A percentile compares a stretch with the other conserved stretches of the same genome.
Evolutionary conservation across 2,329 filamentous ascomycete species (phyloP).

Genomic region (Alternaria burnsii): DNA sequence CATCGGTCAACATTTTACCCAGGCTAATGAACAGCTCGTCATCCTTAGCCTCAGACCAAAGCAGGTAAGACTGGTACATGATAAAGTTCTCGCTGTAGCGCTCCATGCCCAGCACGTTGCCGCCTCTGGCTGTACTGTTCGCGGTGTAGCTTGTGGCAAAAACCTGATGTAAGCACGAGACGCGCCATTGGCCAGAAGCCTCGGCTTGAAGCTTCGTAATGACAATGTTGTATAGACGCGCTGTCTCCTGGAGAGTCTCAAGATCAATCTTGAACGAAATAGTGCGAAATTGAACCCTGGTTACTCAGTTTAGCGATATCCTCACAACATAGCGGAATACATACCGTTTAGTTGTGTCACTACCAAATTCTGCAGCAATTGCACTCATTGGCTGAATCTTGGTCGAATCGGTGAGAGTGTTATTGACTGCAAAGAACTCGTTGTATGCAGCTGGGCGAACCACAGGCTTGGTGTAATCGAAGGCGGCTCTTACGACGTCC

Average conservation of each 20-base stretch:
- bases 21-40: background rate
- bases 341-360: background rate
- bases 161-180: conserved; percentile 32
- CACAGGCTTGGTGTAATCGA: conserved; percentile 1
- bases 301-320: background rate
- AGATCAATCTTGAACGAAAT: background rate
- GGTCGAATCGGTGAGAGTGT: conserved; percentile 4
- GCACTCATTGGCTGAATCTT: background rate
- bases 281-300: conserved; percentile 1
- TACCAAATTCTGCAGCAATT: background rate
- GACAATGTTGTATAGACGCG: background rate
- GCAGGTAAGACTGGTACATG: conserved; percentile 25
- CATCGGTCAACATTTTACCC: conserved; percentile 18
- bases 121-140: conserved; percentile 26
- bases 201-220: background rate
- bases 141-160: conserved; percentile 23
- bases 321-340: background rate
- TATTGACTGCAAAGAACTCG: conserved; percentile 2
- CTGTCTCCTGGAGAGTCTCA: background rate
- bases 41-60: conserved; percentile 19
- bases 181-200: conserved; percentile 6
- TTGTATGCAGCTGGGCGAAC: background rate
- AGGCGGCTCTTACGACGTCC: background rate
- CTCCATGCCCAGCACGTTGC: conserved; percentile 37
- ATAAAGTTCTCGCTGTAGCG: conserved; percentile 23